Evolutionary conservation across 2,329 filamentous ascomycete species (phyloP).

Genomic region (Macrophomina tecta): DNA sequence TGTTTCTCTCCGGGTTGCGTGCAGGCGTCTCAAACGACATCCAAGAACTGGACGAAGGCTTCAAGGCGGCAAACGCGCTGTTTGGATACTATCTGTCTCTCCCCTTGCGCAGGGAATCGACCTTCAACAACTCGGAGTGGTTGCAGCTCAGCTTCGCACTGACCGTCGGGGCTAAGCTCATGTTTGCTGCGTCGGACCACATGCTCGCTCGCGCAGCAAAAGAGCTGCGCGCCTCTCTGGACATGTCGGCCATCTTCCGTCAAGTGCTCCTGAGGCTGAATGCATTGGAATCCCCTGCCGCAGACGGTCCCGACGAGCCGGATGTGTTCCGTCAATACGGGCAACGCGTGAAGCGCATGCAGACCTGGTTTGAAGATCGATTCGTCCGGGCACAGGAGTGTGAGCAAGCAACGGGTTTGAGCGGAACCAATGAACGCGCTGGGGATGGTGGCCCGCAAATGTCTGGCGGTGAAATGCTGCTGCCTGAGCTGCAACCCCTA

Average conservation of each 20-base stretch:
- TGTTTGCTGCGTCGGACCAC: conserved; percentile 37
- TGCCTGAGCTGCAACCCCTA: background rate
- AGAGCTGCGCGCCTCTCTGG: conserved; percentile 37
- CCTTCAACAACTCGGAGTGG: conserved; percentile 49
- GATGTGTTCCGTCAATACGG: conserved; percentile 40
- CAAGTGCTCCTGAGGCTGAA: conserved; percentile 33
- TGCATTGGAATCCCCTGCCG: conserved; percentile 36
- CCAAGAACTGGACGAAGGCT: background rate
- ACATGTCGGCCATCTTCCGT: conserved; percentile 34
- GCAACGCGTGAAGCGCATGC: conserved; percentile 37
- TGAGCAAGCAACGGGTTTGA: background rate
- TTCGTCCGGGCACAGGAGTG: background rate
- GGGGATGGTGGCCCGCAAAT: background rate
- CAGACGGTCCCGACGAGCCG: conserved; percentile 34
- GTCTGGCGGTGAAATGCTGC: background rate
- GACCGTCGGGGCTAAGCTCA: conserved; percentile 40
- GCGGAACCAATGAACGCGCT: background rate
- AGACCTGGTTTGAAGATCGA: conserved; percentile 37
- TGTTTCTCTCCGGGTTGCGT: background rate
- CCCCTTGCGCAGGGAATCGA: conserved; percentile 43
- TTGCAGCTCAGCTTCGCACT: conserved; percentile 42
- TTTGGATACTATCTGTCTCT: conserved; percentile 44
- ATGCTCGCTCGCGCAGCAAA: conserved; percentile 36
- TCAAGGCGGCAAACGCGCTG: background rate
- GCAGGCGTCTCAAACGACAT: background rate